Conservation (phyloP, 2,329 filamentous ascomycete species). For the Xenoacremonium recifei region DNA sequence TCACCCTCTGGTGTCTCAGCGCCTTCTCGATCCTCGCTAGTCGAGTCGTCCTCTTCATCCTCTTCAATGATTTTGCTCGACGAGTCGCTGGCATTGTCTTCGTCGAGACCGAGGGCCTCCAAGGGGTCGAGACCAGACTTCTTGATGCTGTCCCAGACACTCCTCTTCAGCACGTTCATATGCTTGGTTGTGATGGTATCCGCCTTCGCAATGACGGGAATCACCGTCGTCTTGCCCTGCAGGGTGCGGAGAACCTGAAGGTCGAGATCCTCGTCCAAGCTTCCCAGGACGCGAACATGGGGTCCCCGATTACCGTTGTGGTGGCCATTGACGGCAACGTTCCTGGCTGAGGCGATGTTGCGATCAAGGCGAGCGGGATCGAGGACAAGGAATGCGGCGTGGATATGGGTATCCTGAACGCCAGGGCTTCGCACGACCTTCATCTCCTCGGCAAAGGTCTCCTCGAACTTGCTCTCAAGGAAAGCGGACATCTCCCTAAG, state of each 20-base stretch:
- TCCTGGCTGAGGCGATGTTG: slow-evolving; percentile 70
- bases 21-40: slow-evolving; percentile 19
- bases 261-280: slow-evolving; percentile 85
- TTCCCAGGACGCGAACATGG: slow-evolving; percentile 53
- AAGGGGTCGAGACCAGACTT: slow-evolving; percentile 84
- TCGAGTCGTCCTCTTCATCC: slow-evolving; percentile 40
- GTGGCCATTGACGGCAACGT: slow-evolving; percentile 48
- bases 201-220: slow-evolving; percentile 93
- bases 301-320: slow-evolving; percentile 45
- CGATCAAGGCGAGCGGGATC: slow-evolving; percentile 83
- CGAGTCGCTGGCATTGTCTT: slow-evolving; percentile 63
- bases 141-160: slow-evolving; percentile 86
- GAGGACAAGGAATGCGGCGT: slow-evolving; percentile 89
- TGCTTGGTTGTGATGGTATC: slow-evolving; percentile 95
- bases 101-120: slow-evolving; percentile 79
- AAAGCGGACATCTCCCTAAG: slow-evolving; percentile 88
- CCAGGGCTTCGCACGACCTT: slow-evolving; percentile 93
- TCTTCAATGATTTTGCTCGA: slow-evolving; percentile 55
- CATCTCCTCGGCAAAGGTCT: slow-evolving; percentile 96
- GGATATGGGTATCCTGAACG: slow-evolving; percentile 93
- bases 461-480: slow-evolving; percentile 96
- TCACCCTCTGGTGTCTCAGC: slow-evolving; percentile 28
- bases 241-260: slow-evolving; percentile 85
- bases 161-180: slow-evolving; percentile 88
- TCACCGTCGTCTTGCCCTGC: slow-evolving; percentile 90